Evolutionary conservation across 495 filamentous ascomycete genomes (phyloP).

Genomic region (Penicillium chermesinum): DNA sequence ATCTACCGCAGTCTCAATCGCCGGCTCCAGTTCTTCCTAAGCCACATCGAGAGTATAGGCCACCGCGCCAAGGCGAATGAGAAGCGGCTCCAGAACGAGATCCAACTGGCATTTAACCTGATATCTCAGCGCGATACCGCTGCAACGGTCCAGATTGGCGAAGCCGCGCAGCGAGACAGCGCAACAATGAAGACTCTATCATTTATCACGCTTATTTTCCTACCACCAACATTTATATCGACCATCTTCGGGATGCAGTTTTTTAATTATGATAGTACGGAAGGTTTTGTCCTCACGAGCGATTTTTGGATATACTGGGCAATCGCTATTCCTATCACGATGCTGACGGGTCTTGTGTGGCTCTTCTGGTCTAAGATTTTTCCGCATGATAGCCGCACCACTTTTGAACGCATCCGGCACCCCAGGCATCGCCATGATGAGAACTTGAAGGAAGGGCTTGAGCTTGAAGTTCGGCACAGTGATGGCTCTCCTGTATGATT

Average conservation of each 20-base stretch:
- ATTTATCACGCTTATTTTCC: conserved; percentile 29
- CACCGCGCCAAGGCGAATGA: conserved; percentile 36
- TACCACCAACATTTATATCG: conserved; percentile 37
- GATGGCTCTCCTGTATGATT: too few species aligned
- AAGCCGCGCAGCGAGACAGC: conserved; percentile 33
- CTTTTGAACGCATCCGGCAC: too few species aligned
- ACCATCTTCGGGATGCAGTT: conserved; percentile 36
- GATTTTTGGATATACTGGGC: conserved; percentile 38
- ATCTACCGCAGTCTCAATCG: conserved; percentile 1
- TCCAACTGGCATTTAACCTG: conserved; percentile 33
- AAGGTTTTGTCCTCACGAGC: conserved; percentile 21
- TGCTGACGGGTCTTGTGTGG: conserved; percentile 21
- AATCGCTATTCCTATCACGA: conserved; percentile 27
- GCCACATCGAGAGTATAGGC: conserved; percentile 30
- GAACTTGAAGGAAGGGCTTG: too few species aligned
- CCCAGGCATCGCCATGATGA: too few species aligned
- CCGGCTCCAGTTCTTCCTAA: conserved; percentile 6
- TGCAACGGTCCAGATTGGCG: conserved; percentile 29
- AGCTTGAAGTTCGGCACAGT: too few species aligned
- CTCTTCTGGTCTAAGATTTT: conserved; percentile 17
- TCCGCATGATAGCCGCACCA: not conserved
- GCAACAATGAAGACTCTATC: conserved; percentile 31
- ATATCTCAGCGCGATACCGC: conserved; percentile 34
- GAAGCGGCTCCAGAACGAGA: conserved; percentile 40
- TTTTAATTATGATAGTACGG: conserved; percentile 21